These are phyloP conservation scores for Helicostylum pulchrum DNA, from an alignment of 192 early-diverging fungal species.

Conservation along the genomic window DNA sequence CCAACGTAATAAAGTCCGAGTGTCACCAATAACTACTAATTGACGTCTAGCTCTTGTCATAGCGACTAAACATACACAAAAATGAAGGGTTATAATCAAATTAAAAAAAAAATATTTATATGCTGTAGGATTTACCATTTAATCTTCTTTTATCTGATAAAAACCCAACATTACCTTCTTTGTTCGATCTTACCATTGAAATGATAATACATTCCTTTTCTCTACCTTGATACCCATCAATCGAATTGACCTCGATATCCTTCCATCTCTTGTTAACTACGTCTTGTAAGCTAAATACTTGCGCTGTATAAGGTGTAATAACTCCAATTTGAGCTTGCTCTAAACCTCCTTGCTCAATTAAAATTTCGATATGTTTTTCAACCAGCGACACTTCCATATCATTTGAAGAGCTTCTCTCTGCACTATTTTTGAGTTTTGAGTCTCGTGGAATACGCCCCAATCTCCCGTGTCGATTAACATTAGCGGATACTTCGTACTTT, in stretches of 20 bases:
- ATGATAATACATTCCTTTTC: constrained; percentile 88
- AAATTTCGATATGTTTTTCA: constrained; percentile 51
- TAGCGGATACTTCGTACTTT: constrained; percentile 53
- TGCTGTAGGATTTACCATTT: constrained; percentile 55
- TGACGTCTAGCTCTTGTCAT: constrained; percentile 84
- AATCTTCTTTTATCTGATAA: constrained; percentile 72
- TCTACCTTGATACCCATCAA: constrained; percentile 88
- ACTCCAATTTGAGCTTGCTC: constrained; percentile 66
- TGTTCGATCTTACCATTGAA: constrained; percentile 79
- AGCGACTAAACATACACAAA: constrained; percentile 48
- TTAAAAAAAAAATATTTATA: neutral
- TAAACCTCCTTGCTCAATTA: constrained; percentile 66
- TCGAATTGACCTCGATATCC: constrained; percentile 71
- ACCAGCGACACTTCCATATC: constrained; percentile 69
- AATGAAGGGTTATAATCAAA: neutral
- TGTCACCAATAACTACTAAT: constrained; percentile 77
- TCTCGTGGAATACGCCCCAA: constrained; percentile 37
- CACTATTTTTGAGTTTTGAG: constrained; percentile 31
- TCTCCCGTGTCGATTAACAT: constrained; percentile 69
- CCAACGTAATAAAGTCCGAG: constrained; percentile 46
- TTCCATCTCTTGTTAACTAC: constrained; percentile 51
- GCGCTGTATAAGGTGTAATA: constrained; percentile 84
- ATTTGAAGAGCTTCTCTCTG: constrained; percentile 70
- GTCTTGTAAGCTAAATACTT: constrained; percentile 55
- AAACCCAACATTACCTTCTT: constrained; percentile 74